Evolutionary conservation across 768 basidiomycete genomes (phyloP), one percentile per base, ranked within the genome.

Genomic region (Leccinellum rugosiceps): DNA sequence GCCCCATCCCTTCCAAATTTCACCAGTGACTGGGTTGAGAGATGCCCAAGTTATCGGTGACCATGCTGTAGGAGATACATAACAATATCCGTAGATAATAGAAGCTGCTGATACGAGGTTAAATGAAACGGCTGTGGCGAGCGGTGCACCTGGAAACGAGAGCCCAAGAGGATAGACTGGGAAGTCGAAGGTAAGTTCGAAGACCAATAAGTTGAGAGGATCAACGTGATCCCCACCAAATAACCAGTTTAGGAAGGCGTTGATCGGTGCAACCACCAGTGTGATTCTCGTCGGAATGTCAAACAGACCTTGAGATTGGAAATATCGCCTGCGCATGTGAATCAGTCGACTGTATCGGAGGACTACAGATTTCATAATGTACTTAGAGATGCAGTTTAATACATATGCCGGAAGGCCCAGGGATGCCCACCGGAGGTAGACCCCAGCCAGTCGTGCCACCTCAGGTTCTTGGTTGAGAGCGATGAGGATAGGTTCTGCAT

Each of bases 141-240:
- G 78, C 0, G 96, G 96, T 3, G 94, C 96, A 13, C 96, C 96
- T 52, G 90, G 84, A 73, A 92, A 99, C 1, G 95, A 95, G 3
- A 98, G 77, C 14, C 89, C 79, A 55, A 97, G 75, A 4, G 83
- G 76, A 34, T 81, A 65, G 3, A 72, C 71, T 72, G 46, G 19
- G 35, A 31, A 52, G 32, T 26, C 25, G 31, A 52, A 21, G 14
- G 19, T 64, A 50, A 60, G 19, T 26, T 43, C 28, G 45, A 17
- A 25, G 50, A 15, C 11, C 6, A 15, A 38, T 38, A n/a, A n/a
- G n/a, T n/a, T 15, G 17, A 11, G 17, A 11, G 19, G 46, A 25
- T 25, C 4, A 47, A 45, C 6, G 32, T 52, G 50, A 57, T 45
- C 17, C 76, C 17, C 65, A 89, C 89, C 93, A n/a, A 98, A 83